Base-by-base conservation (phyloP, 2,329 filamentous ascomycete species). In the Colletotrichum neosansevieriae region DNA sequence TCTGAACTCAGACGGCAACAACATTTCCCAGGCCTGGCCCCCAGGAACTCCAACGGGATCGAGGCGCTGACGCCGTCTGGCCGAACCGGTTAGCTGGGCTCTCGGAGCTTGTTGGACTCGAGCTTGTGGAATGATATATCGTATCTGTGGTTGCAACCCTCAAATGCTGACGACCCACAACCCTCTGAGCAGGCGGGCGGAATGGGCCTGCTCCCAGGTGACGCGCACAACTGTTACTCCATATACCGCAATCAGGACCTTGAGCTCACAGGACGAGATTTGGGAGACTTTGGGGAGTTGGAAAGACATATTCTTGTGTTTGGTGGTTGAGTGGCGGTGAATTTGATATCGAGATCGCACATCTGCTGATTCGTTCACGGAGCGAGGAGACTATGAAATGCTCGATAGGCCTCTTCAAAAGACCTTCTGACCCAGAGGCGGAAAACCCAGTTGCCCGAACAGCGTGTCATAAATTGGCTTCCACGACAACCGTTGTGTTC, bases 41-140 rank as follows among this genome's bases (percentile, higher is more conserved):
- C 12, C 11, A 45, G 36, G 11, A 10, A 17, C 9, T 13, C 40
- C 4, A 24, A n/a, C 19, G 63, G 56, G 3, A 9, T 13, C 13
- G 53, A 32, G 3, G 51, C 29, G 4, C 5, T 32, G 9, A 58
- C 59, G 13, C 51, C 64, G 11, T 45, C 64, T 7, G 40, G 57
- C 3, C 40, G 51, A 19, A 34, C 51, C 4, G 63, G 64, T 4
- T 44, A 63, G n/a, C 32, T 67, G 15, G 64, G 64, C 1, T 67
- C 45, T 13, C 44, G 64, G n/a, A 67, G 59, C 6, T 13, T 67
- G 24, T 3, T 67, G n/a, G 64, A 67, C n/a, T 64, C 64, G 38
- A 64, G 64, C 38, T n/a, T 67, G 19, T 67, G 64, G 59, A 67
- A 67, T 15, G 64, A 64, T 29, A 67, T 67, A 3, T 67, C 64